A percentile compares a stretch with the other conserved stretches of the same genome.
Evolutionary conservation across 805 yeast species (phyloP).

Genomic region (Starmerella kuoi): DNA sequence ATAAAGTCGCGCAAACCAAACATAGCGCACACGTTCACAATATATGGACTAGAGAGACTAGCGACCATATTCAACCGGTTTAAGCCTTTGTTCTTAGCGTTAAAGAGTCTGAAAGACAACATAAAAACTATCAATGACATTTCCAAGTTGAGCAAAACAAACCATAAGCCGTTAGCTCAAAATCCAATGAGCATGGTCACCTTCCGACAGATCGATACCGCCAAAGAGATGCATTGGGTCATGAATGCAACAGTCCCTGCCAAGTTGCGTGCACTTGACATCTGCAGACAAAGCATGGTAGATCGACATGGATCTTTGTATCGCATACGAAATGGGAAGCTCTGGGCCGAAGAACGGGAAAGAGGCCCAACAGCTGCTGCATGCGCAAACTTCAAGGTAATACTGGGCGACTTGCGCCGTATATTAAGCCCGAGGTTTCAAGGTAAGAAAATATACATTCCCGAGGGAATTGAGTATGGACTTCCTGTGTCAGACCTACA

Average conservation of each 20-base stretch:
- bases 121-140: not conserved
- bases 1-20: not conserved
- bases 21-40: not conserved
- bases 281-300: not conserved
- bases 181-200: conserved; percentile 2
- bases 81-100: conserved; percentile 1
- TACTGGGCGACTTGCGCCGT: not conserved
- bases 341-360: not conserved
- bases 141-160: not conserved
- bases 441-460: conserved; percentile 4
- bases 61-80: conserved; percentile 4
- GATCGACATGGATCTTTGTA: not conserved
- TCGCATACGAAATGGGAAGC: conserved; percentile 3
- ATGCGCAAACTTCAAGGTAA: not conserved
- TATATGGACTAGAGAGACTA: not conserved
- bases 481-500: conserved; percentile 5
- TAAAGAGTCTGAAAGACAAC: not conserved
- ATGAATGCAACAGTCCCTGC: not conserved
- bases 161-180: not conserved
- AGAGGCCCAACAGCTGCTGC: not conserved
- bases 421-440: not conserved
- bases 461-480: not conserved
- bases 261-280: not conserved
- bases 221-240: not conserved
- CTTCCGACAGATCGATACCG: not conserved